Evolutionary conservation across 202 grass and related monocot species (phyloP), one percentile per base, ranked within the genome.

Genomic region (Schoenoplectus triqueter): DNA sequence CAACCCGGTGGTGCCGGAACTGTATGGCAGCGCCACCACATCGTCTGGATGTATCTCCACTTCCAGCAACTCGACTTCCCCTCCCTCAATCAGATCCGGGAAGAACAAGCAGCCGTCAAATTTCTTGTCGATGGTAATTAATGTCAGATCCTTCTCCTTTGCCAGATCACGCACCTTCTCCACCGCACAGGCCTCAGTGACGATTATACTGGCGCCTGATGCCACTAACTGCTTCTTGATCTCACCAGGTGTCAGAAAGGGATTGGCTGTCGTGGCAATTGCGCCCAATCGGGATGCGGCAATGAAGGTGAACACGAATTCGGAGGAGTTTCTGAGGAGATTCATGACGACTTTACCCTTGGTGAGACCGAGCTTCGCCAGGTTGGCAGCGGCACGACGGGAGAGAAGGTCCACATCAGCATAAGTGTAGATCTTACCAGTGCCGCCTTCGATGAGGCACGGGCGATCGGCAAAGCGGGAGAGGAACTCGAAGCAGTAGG

Each of bases 271-370:
- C 17, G 94, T 97, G 56, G 90, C 74, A 6, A 88, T 78, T 45
- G 88, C 89, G 88, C 94, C 89, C 71, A 84, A 79, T 76, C 78
- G 87, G 5, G 94, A 93, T 0, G 91, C 88, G 1, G 87, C 94
- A 68, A 97, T 88, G 86, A 97, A 97, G 9, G 89, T 75, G 49
- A 93, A 9, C 44, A 97, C 91, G 89, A 97, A 93, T 86, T 97
- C 94, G 2, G 91, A 44, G 6, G 86, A 92, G 84, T 97, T 97
- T 20, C 87, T 84, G 47, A 97, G 60, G n/a, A 97, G 91, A 78
- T 87, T 93, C 94, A 97, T 93, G 22, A 90, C 87, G 14, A 97
- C 91, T 1, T 80, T 75, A 39, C 94, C 94, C 22, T 89, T 89
- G 3, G 57, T 5, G 7, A 97, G 65, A 44, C 89, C 84, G 22